Percentiles rank a stretch among this genome's conserved stretches.
These are phyloP conservation scores for Melampsora medusae DNA, from an alignment of 1,284 basidiomycete species.

Conservation along the genomic window DNA sequence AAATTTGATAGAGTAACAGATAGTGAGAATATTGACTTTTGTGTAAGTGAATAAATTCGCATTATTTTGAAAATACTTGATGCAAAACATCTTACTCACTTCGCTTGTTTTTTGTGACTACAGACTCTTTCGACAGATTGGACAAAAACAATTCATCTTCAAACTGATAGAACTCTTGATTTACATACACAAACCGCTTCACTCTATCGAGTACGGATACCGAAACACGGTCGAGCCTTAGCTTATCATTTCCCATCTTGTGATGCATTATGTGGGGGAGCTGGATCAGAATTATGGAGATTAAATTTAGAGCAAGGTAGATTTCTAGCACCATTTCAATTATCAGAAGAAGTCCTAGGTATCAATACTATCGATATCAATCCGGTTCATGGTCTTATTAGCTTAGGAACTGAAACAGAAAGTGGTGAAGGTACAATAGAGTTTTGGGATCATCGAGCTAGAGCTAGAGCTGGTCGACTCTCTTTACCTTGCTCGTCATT, in stretches of 20 bases:
- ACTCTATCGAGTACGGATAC: constrained; percentile 88
- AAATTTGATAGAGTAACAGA: constrained; percentile 97
- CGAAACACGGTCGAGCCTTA: constrained; percentile 84
- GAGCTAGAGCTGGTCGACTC: constrained; percentile 66
- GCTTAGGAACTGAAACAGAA: constrained; percentile 72
- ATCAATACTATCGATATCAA: constrained; percentile 93
- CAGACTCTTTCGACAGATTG: constrained; percentile 96
- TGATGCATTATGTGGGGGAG: constrained; percentile 73
- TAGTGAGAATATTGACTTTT: constrained; percentile 95
- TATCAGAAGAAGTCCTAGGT: constrained; percentile 61
- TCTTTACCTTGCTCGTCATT: constrained; percentile 52
- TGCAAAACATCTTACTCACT: not conserved
- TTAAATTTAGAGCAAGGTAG: constrained; percentile 94
- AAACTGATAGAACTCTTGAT: constrained; percentile 90
- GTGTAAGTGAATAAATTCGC: constrained; percentile 65
- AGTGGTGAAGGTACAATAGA: constrained; percentile 71
- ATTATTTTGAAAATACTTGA: not conserved
- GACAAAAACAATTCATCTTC: constrained; percentile 97
- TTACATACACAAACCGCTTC: constrained; percentile 91
- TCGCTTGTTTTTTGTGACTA: not conserved
- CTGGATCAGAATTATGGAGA: constrained; percentile 82
- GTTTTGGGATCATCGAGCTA: constrained; percentile 91
- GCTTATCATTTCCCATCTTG: constrained; percentile 83
- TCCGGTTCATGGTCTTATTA: constrained; percentile 83
- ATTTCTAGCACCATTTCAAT: constrained; percentile 73